Evolutionary conservation across 2,329 filamentous ascomycete genomes (phyloP), one percentile per base, ranked within the genome.

Genomic region (Claviceps humidiphila): DNA sequence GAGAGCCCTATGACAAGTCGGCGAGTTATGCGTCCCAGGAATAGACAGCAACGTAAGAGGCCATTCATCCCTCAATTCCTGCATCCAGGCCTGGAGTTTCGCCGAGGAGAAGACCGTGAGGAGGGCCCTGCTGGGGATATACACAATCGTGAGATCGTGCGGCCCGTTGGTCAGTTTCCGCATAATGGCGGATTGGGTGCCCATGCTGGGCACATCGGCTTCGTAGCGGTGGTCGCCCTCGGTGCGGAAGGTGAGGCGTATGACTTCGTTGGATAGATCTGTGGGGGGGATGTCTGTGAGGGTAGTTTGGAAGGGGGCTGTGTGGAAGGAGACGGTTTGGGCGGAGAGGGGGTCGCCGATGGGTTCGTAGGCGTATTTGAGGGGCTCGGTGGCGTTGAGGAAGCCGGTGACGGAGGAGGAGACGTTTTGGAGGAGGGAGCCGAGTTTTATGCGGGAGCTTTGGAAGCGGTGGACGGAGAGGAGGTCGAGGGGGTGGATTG

Each of bases 21-120:
- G 88, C 17, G 87, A 88, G 71, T 98, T 97, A 74, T 98, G 93
- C 0, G 93, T 96, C 57, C 93, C 93, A 0, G 93, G 93, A 56
- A 97, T 93, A 49, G 86, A 93, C 49, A 98, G 80, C 2, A 84
- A 77, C 1, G 87, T 86, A 4, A 97, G 74, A 1, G 88, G 82
- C 50, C 81, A 84, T 20, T 81, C 76, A 61, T 90, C 80, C 55
- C 77, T 74, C 43, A 97, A 75, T 55, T 82, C 76, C 53, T 74
- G 69, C 90, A 97, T 97, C 93, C 93, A 95, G 51, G 74, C 70
- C 56, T 81, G 65, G 49, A 90, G 77, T 51, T 81, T 76, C 16
- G 83, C 77, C 5, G 82, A 89, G 56, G 82, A 87, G 68, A 84
- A 82, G 55, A 97, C 73, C 42, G 80, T 69, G 9, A 84, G 68